phyloP scores from a whole-genome alignment of 331 rosid genomes.

The Malus hybrid region DNA sequence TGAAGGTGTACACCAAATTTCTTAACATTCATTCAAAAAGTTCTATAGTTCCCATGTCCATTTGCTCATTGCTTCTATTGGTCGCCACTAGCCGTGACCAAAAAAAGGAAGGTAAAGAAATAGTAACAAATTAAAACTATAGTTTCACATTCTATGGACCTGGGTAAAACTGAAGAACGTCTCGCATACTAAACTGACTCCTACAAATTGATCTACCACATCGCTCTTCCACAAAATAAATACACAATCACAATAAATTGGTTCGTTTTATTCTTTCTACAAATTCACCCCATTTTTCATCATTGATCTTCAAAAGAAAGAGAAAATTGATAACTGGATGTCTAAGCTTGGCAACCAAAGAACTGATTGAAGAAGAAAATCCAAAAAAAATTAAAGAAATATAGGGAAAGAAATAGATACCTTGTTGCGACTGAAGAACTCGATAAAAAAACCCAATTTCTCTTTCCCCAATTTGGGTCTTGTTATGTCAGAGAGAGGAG shows the following conservation, averaged over 20 bases:
- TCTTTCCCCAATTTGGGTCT: too few species aligned
- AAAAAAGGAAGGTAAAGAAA: conserved; percentile 17
- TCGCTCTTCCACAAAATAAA: not conserved
- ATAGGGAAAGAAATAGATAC: too few species aligned
- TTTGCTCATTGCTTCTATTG: conserved; percentile 14
- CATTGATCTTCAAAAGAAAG: too few species aligned
- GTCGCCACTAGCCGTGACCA: conserved; percentile 21
- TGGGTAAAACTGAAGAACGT: not conserved
- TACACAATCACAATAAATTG: not conserved
- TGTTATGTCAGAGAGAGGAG: too few species aligned
- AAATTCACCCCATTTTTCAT: too few species aligned
- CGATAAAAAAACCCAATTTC: too few species aligned
- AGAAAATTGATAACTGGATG: too few species aligned
- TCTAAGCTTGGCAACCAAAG: too few species aligned
- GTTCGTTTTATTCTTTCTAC: too few species aligned
- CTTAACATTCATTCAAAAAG: not conserved
- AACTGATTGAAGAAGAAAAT: too few species aligned
- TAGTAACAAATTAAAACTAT: not conserved
- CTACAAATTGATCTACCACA: not conserved
- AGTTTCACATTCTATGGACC: not conserved
- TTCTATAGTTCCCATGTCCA: not conserved
- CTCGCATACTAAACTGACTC: not conserved
- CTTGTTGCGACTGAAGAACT: too few species aligned
- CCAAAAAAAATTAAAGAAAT: too few species aligned
- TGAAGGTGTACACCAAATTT: not conserved